These are phyloP conservation scores for Yamadazyma dushanensis DNA, from an alignment of 1,139 yeast species.

Conservation along the genomic window DNA sequence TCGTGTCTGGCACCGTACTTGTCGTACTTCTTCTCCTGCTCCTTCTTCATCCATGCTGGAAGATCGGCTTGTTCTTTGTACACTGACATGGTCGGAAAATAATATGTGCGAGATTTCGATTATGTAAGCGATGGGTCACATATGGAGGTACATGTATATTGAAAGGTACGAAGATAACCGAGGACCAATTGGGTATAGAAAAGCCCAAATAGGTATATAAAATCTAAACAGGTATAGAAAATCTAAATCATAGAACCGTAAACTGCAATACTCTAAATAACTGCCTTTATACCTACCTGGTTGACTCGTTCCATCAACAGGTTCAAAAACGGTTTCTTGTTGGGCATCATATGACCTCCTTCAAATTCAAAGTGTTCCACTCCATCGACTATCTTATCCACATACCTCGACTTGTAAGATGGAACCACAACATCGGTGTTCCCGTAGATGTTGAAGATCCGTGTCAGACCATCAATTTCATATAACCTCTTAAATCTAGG, in stretches of 20 bases:
- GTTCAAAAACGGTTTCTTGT: constrained; percentile 26
- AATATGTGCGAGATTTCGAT: too few relatives aligned
- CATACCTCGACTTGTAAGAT: constrained; percentile 28
- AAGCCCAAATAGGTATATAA: too few relatives aligned
- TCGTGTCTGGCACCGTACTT: constrained; percentile 30
- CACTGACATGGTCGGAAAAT: too few relatives aligned
- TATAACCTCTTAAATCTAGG: constrained; percentile 21
- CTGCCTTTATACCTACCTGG: neutral
- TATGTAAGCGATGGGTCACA: too few relatives aligned
- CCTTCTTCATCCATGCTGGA: constrained; percentile 46
- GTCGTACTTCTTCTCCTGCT: constrained; percentile 33
- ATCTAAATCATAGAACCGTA: too few relatives aligned
- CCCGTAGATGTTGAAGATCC: constrained; percentile 32
- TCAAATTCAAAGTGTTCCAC: constrained; percentile 26
- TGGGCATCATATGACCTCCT: constrained; percentile 44
- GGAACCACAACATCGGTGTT: constrained; percentile 35
- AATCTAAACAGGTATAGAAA: too few relatives aligned
- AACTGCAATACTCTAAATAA: too few relatives aligned
- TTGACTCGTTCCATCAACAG: constrained; percentile 28
- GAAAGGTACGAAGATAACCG: too few relatives aligned
- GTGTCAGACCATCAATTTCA: constrained; percentile 19
- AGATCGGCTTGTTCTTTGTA: constrained; percentile 26
- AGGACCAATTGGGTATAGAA: too few relatives aligned
- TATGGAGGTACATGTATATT: too few relatives aligned
- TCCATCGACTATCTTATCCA: constrained; percentile 22